These are phyloP conservation scores for Penicillium herquei DNA, from an alignment of 495 filamentous ascomycete genomes.

Conservation along the genomic window DNA sequence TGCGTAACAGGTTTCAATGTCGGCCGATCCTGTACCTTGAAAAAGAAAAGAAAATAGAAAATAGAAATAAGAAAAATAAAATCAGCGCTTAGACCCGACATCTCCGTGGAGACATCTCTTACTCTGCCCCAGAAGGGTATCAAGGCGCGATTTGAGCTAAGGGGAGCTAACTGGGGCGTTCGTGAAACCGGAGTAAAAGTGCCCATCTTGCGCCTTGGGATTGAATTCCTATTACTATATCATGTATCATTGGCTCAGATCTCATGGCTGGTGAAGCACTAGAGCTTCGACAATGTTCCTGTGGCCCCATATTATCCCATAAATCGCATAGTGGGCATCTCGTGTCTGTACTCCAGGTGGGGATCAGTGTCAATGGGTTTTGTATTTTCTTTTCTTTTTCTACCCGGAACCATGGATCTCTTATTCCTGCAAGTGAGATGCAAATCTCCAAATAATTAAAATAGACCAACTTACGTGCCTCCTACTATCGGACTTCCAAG, in stretches of 20 bases:
- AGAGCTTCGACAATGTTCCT: too few species aligned
- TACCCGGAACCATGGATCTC: not conserved
- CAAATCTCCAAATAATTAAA: not conserved
- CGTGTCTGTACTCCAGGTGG: too few species aligned
- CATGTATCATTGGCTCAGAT: too few species aligned
- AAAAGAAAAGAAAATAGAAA: not conserved
- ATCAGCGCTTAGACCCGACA: slow-evolving; percentile 5
- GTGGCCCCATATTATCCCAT: too few species aligned
- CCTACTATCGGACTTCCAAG: not conserved
- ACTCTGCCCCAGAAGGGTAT: not conserved
- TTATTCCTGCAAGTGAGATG: slow-evolving; percentile 5
- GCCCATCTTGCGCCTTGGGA: not conserved
- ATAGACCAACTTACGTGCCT: not conserved
- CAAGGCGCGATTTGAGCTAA: not conserved
- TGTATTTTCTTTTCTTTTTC: not conserved
- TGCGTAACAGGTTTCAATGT: slow-evolving; percentile 17
- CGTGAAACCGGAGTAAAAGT: not conserved
- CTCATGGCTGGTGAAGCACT: too few species aligned
- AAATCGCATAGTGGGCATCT: too few species aligned
- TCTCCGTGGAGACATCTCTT: slow-evolving; percentile 3
- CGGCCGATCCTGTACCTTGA: slow-evolving; percentile 5
- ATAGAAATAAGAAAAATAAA: not conserved
- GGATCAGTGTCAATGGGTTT: not conserved
- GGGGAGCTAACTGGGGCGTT: not conserved
- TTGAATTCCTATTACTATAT: not conserved